Conservation (phyloP, 371 early-diverging fungal genomes). For the Basidiobolus meristosporus region DNA sequence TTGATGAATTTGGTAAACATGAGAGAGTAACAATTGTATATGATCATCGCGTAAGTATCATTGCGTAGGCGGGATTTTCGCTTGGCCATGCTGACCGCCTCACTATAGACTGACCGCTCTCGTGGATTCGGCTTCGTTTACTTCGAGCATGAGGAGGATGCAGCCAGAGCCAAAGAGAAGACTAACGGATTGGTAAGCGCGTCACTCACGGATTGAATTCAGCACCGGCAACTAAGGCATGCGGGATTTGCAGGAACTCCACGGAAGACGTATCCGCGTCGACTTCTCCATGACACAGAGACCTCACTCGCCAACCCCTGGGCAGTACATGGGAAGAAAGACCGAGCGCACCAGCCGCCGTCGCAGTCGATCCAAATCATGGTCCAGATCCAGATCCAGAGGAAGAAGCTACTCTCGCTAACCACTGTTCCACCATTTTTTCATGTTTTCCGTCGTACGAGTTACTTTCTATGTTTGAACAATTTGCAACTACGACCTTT, state of each 20-base stretch:
- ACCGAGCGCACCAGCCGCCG: constrained; percentile 14
- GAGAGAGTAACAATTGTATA: constrained; percentile 34
- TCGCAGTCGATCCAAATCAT: constrained; percentile 1
- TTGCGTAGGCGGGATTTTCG: no score
- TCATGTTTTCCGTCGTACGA: no score
- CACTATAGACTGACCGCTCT: constrained; percentile 30
- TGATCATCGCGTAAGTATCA: constrained; percentile 30
- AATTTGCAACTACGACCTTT: no score
- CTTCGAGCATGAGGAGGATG: constrained; percentile 19
- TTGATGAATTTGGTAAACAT: constrained; percentile 38
- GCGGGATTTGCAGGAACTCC: constrained; percentile 21
- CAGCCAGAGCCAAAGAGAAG: constrained; percentile 24
- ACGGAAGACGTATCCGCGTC: constrained; percentile 60
- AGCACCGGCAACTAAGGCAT: background rate
- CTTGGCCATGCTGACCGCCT: no score
- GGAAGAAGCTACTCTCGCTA: no score
- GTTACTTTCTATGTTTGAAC: no score
- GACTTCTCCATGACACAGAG: constrained; percentile 49
- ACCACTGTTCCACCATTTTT: no score
- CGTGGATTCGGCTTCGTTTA: constrained; percentile 45
- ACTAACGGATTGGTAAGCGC: constrained; percentile 22
- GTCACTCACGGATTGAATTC: background rate
- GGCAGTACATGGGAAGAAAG: constrained; percentile 42
- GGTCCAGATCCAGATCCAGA: background rate
- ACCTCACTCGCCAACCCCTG: constrained; percentile 47